These are phyloP conservation scores for Yamadazyma scolyti DNA, from an alignment of 805 yeast species.

Conservation along the genomic window DNA sequence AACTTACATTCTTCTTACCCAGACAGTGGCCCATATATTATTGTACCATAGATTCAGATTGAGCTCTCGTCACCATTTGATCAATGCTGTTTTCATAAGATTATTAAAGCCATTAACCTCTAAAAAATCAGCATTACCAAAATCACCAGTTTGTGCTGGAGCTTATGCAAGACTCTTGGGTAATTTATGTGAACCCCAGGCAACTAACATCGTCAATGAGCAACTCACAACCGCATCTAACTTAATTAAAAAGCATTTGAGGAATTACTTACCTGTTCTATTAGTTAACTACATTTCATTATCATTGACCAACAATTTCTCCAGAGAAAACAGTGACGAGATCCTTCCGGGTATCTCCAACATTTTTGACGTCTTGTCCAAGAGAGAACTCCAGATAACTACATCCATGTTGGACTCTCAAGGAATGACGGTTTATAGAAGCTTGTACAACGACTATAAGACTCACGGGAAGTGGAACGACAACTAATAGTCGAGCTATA, in stretches of 20 bases:
- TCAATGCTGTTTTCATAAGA: slow-evolving; percentile 46
- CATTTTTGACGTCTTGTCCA: slow-evolving; percentile 67
- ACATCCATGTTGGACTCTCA: slow-evolving; percentile 65
- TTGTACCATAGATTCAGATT: slow-evolving; percentile 68
- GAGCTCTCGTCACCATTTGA: slow-evolving; percentile 67
- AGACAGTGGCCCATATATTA: slow-evolving; percentile 56
- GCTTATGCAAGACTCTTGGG: slow-evolving; percentile 56
- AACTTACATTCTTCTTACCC: slow-evolving; percentile 38
- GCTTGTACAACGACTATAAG: slow-evolving; percentile 68
- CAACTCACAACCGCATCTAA: slow-evolving; percentile 45
- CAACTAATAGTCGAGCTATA: too few relatives aligned
- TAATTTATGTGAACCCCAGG: slow-evolving; percentile 70
- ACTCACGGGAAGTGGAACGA: slow-evolving; percentile 81
- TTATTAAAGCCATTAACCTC: slow-evolving; percentile 43
- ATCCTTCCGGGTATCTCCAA: slow-evolving; percentile 56
- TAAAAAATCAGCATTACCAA: slow-evolving; percentile 4
- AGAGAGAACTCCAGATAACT: slow-evolving; percentile 58
- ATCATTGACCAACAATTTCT: slow-evolving; percentile 49
- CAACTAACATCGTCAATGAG: slow-evolving; percentile 16
- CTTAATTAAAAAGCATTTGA: slow-evolving; percentile 53
- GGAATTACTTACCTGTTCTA: slow-evolving; percentile 60
- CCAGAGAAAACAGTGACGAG: slow-evolving; percentile 42
- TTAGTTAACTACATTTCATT: slow-evolving; percentile 55
- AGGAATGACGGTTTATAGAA: slow-evolving; percentile 64
- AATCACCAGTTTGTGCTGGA: slow-evolving; percentile 33